Percentiles rank a stretch among this genome's conserved stretches.
These are phyloP conservation scores for Sugiyamaella boreocaroliniensis DNA, from an alignment of 805 yeast species.

Conservation along the genomic window DNA sequence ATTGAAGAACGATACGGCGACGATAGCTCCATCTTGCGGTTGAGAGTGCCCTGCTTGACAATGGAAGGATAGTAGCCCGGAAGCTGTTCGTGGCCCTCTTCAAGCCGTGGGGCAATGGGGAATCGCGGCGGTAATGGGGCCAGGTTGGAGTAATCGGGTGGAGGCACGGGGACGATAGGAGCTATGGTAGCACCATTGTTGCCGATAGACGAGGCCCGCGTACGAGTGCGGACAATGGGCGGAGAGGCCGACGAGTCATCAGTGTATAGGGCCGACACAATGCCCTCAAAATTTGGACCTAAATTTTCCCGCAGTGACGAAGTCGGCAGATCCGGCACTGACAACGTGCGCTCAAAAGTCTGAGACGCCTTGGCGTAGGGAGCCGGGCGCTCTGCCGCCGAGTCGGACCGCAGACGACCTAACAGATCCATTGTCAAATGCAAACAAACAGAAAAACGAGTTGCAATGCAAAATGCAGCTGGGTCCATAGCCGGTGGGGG, in stretches of 20 bases:
- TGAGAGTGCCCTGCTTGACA: constrained; percentile 48
- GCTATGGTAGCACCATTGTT: background rate
- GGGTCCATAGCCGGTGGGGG: no score
- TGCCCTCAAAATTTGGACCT: no score
- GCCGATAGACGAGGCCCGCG: no score
- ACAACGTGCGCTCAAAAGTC: constrained; percentile 9
- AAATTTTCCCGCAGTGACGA: no score
- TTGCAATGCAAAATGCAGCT: no score
- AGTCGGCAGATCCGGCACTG: constrained; percentile 11
- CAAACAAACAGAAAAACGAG: background rate
- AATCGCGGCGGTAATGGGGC: constrained; percentile 34
- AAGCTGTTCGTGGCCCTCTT: constrained; percentile 37
- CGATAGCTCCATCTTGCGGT: constrained; percentile 67
- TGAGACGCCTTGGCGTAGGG: constrained; percentile 9
- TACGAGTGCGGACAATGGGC: background rate
- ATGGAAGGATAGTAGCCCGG: constrained; percentile 68
- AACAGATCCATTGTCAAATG: constrained; percentile 9
- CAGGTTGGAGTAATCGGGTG: constrained; percentile 34
- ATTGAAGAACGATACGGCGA: constrained; percentile 70
- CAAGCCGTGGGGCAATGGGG: constrained; percentile 30
- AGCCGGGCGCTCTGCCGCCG: constrained; percentile 7
- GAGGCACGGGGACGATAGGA: constrained; percentile 13
- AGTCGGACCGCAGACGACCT: constrained; percentile 9
- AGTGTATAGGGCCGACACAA: background rate
- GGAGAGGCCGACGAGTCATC: background rate